Evolutionary conservation across 176 grass and related monocot genomes (phyloP), one percentile per base, ranked within the genome.

Genomic region (Eragrostis curvula): DNA sequence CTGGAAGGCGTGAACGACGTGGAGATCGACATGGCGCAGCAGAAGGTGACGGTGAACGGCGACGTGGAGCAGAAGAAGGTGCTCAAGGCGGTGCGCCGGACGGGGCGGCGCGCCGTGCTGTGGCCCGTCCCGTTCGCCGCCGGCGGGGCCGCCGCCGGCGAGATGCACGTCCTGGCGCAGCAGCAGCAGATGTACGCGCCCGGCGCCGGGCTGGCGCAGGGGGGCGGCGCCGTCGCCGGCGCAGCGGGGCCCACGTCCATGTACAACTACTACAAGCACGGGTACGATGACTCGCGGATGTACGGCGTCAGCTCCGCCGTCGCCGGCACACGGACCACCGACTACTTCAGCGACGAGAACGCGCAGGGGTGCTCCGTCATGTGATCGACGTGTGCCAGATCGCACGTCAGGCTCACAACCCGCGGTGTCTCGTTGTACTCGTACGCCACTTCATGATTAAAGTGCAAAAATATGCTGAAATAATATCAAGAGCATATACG

Each of bases 251-350:
- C 88, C 15, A 47, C 79, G 6, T 98, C 96, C 5, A 92, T 90
- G 12, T 98, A 95, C 77, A 98, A 98, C 86, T 98, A 95, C 71
- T 88, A 95, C 90, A 91, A 88, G 86, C 92, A 98, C 66, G 90
- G 92, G 16, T 93, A 98, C 79, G 90, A 98, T 67, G 86, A 98
- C 78, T 91, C 90, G 0, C 59, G 70, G 13, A 28, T 98, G 53
- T 85, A 95, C 85, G 87, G 81, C 30, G 84, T 80, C 64, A 81
- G 79, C 83, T 89, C 91, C 0, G 81, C 78, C 29, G 74, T 90
- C 43, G 77, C 69, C 56, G 88, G 87, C 41, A 77, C 85, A 59
- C 83, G 86, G 74, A 75, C 89, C 20, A 89, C 87, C 3, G 92
- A 92, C 57, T 75, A 92, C 28, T 97, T 97, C 74, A 94, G 90